phyloP scores from a whole-genome alignment of 768 basidiomycete genomes.

The Boletus vinaceobasis region DNA sequence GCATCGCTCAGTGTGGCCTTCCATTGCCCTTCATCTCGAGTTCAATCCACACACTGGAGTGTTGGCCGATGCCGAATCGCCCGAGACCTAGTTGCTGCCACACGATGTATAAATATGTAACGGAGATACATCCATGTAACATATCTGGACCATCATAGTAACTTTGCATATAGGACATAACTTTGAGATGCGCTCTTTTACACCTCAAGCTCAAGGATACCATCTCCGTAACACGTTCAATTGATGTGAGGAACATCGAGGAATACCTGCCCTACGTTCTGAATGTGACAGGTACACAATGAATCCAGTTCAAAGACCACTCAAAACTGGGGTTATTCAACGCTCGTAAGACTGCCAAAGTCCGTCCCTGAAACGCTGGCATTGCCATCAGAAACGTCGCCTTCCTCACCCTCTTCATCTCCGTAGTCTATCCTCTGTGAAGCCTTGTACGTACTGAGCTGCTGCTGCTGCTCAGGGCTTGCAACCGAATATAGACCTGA shows the following conservation, averaged over 20 bases:
- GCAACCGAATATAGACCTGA: slow-evolving; percentile 22
- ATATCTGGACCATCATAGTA: slow-evolving; percentile 10
- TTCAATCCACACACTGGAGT: slow-evolving; percentile 44
- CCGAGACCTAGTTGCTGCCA: slow-evolving; percentile 12
- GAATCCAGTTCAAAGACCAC: background rate
- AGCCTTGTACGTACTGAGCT: slow-evolving; percentile 20
- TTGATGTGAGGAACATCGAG: background rate
- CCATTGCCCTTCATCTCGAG: slow-evolving; percentile 60
- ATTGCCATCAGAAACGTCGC: slow-evolving; percentile 37
- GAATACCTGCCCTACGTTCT: background rate
- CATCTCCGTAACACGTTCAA: slow-evolving; percentile 1
- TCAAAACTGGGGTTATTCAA: slow-evolving; percentile 33
- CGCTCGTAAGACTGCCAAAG: slow-evolving; percentile 49
- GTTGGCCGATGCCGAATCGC: slow-evolving; percentile 18
- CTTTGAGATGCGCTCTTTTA: background rate
- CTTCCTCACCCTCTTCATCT: slow-evolving; percentile 22
- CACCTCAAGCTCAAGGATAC: background rate
- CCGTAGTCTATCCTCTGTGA: slow-evolving; percentile 9
- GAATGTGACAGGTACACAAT: slow-evolving; percentile 1
- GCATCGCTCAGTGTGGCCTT: slow-evolving; percentile 54
- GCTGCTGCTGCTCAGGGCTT: slow-evolving; percentile 18
- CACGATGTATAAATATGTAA: background rate
- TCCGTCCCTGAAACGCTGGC: slow-evolving; percentile 41
- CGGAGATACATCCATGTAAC: background rate
- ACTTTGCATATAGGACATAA: slow-evolving; percentile 4